Percentiles rank a stretch among this genome's conserved stretches.
These are phyloP conservation scores for Fusarium sp. DNA, from an alignment of 2,329 filamentous ascomycete species.

Conservation along the genomic window DNA sequence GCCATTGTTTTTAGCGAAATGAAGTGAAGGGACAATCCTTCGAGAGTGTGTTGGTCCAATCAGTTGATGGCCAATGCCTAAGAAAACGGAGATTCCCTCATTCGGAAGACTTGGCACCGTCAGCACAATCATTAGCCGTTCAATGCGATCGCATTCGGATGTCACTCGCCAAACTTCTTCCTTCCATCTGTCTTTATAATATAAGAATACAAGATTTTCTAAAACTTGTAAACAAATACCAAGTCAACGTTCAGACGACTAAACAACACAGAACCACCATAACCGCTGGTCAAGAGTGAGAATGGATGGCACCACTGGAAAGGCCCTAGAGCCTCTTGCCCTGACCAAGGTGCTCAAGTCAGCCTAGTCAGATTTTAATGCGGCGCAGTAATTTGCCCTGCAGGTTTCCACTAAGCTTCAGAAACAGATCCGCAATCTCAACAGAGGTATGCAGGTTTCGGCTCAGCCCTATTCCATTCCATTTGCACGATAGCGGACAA, in stretches of 20 bases:
- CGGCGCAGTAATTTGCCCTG: not conserved
- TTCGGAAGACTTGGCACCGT: not conserved
- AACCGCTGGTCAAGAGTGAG: not conserved
- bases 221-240: not conserved
- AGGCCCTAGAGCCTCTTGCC: too few species aligned
- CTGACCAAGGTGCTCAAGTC: not conserved
- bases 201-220: not conserved
- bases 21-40: slow-evolving; percentile 15
- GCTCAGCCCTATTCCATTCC: not conserved
- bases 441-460: not conserved
- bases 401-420: not conserved
- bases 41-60: not conserved
- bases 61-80: not conserved
- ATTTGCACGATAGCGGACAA: too few species aligned
- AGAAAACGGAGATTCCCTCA: not conserved
- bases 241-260: not conserved
- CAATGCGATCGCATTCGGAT: not conserved
- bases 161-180: not conserved
- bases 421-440: not conserved
- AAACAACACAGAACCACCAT: not conserved
- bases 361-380: not conserved
- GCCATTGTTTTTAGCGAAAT: slow-evolving; percentile 10
- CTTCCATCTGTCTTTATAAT: not conserved
- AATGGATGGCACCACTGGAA: not conserved
- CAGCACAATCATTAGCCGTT: not conserved